Percentiles rank a stretch among this genome's conserved stretches.
Evolutionary conservation across 768 basidiomycete genomes (phyloP).

Genomic region (Mycena belliarum): DNA sequence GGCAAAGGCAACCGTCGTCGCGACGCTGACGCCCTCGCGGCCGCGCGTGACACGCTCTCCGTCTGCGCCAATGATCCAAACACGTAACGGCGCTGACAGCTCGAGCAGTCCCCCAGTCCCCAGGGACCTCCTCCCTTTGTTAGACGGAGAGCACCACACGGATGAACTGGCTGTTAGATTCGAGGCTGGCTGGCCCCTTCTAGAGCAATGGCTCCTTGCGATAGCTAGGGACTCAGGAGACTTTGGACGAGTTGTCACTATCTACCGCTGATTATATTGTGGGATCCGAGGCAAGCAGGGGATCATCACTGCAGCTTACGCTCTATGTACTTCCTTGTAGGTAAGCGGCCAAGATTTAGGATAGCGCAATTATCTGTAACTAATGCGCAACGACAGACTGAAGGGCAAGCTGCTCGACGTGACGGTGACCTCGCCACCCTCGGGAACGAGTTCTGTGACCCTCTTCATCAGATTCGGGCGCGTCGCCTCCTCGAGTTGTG

Average conservation of each 20-base stretch:
- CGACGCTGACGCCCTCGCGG: conserved; percentile 38
- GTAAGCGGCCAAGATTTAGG: conserved; percentile 2
- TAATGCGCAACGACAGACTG: conserved; percentile 69
- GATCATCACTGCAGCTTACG: too few species aligned
- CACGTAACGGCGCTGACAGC: conserved; percentile 9
- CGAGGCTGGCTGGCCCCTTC: conserved; percentile 78
- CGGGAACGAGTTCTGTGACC: conserved; percentile 75
- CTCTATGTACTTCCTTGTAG: background rate
- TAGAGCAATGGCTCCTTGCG: conserved; percentile 69
- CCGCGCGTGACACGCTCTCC: conserved; percentile 58
- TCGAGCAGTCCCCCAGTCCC: conserved; percentile 43
- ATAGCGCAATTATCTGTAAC: conserved; percentile 38
- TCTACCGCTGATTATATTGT: conserved; percentile 62
- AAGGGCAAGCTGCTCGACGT: conserved; percentile 91
- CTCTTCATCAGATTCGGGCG: conserved; percentile 89
- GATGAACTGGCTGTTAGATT: conserved; percentile 88
- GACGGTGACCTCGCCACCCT: conserved; percentile 80
- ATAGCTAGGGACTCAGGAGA: conserved; percentile 68
- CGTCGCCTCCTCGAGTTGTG: conserved; percentile 85
- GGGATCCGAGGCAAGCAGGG: too few species aligned
- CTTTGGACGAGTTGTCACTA: conserved; percentile 74
- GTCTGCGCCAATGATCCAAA: conserved; percentile 45
- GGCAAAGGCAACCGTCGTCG: conserved; percentile 33
- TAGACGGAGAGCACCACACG: conserved; percentile 90
- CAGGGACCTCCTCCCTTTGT: conserved; percentile 52